Conservation (phyloP, 2,329 filamentous ascomycete genomes). For the Nothomitra cinnamomea region DNA sequence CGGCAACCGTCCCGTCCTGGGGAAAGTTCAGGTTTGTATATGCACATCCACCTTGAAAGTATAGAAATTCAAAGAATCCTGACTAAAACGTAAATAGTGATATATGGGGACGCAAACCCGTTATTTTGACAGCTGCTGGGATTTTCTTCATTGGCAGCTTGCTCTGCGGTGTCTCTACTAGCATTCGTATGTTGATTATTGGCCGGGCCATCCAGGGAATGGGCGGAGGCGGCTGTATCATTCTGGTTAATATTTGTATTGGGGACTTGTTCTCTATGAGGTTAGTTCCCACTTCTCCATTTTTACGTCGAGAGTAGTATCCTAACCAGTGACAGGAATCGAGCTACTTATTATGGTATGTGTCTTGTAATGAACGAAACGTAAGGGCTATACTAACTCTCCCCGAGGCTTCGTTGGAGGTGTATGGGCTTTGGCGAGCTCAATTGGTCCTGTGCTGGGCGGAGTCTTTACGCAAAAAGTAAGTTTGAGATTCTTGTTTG, state of each 20-base stretch:
- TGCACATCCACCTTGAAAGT: background rate
- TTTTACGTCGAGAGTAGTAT: background rate
- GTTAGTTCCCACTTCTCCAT: conserved; percentile 16
- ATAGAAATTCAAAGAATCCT: background rate
- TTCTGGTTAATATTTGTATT: conserved; percentile 47
- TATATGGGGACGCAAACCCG: conserved; percentile 48
- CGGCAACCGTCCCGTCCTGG: conserved; percentile 36
- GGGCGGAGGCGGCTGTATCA: conserved; percentile 44
- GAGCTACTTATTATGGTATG: conserved; percentile 26
- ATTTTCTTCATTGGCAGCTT: conserved; percentile 46
- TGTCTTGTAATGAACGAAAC: conserved; percentile 31
- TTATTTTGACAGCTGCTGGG: conserved; percentile 40
- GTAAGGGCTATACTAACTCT: conserved; percentile 14
- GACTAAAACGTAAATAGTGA: conserved; percentile 23
- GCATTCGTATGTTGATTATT: conserved; percentile 43
- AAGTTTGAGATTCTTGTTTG: background rate
- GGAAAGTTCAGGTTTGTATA: conserved; percentile 33
- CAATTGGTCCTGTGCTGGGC: conserved; percentile 43
- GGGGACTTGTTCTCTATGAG: conserved; percentile 45
- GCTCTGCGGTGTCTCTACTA: conserved; percentile 39
- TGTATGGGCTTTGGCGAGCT: conserved; percentile 43
- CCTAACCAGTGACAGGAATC: conserved; percentile 19
- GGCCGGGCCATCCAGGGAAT: conserved; percentile 45
- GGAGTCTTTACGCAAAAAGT: conserved; percentile 34
- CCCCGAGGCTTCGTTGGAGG: conserved; percentile 34